Base-by-base conservation (phyloP, 2,329 filamentous ascomycete species). In the Colletotrichum higginsianum region DNA sequence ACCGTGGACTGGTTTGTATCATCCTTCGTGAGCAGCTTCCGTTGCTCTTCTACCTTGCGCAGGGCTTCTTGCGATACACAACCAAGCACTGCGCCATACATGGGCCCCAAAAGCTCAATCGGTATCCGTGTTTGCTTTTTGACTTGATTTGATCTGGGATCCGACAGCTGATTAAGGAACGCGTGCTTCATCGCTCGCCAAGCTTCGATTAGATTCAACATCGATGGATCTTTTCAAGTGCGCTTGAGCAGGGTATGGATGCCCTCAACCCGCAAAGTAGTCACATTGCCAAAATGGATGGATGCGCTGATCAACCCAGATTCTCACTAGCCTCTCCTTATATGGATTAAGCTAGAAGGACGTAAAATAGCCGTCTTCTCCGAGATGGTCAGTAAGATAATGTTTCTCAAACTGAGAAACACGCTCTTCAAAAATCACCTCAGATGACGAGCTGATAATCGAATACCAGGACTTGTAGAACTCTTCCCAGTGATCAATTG, bases 251-350 rank as follows among this genome's bases (percentile, higher is more conserved):
- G 38, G 1, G 46, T 18, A 66, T 76, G 44, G 30, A 75, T 74
- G 18, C 74, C 73, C 61, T 75, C 66, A 52, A 66, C 67, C 18
- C 64, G 61, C 46, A 56, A 75, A 38, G 70, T 75, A 64, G 66
- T 62, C n/a, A 72, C 46, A 16, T 76, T 74, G 42, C 69, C 61
- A 61, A 76, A 76, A n/a, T n/a, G n/a, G n/a, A 56, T 75, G 69
- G 38, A 30, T 21, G 23, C 74, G 44, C 42, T 66, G 16, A 67
- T 76, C 61, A 55, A 77, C 74, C 72, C 64, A 76, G 16, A 65
- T 73, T 47, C 35, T 75, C 2, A 75, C 67, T 42, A 77, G 47
- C 66, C 67, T 75, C 49, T 77, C 67, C 30, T 77, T 77, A 47
- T 74, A 75, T 40, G 56, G 67, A 1, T 74, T 53, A 61, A 77